Percentiles rank a stretch among this genome's conserved stretches.
phyloP scores from a whole-genome alignment of 2,329 filamentous ascomycete genomes.

The Xylariaceae sp. region DNA sequence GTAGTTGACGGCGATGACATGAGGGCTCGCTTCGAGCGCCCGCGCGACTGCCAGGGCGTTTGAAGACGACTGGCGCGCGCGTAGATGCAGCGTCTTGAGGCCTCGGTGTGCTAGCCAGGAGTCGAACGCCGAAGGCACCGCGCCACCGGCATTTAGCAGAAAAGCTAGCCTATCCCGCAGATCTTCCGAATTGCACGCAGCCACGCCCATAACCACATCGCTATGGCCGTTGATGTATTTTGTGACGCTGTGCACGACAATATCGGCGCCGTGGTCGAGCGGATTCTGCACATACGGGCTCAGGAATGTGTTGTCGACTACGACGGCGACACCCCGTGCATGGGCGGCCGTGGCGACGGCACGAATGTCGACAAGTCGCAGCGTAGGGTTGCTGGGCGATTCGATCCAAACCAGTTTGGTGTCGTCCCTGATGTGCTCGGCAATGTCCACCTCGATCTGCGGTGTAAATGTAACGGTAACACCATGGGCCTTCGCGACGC shows the following conservation, averaged over 20 bases:
- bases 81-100: slow-evolving; percentile 92
- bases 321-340: slow-evolving; percentile 82
- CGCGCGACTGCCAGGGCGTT: slow-evolving; percentile 77
- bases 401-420: slow-evolving; percentile 98
- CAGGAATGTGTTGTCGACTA: slow-evolving; percentile 99
- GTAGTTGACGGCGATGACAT: slow-evolving; percentile 91
- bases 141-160: slow-evolving; percentile 95
- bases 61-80: slow-evolving; percentile 75
- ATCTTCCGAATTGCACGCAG: slow-evolving; percentile 84
- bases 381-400: slow-evolving; percentile 88
- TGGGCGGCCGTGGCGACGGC: slow-evolving; percentile 80
- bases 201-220: slow-evolving; percentile 96
- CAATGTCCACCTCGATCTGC: slow-evolving; percentile 83
- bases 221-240: slow-evolving; percentile 99
- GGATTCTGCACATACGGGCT: slow-evolving; percentile 97
- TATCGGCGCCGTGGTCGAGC: slow-evolving; percentile 89
- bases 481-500: slow-evolving; percentile 90
- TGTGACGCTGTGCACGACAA: slow-evolving; percentile 94
- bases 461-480: slow-evolving; percentile 93
- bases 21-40: slow-evolving; percentile 71
- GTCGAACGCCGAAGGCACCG: slow-evolving; percentile 91
- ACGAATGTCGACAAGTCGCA: slow-evolving; percentile 88
- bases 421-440: slow-evolving; percentile 75
- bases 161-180: slow-evolving; percentile 76
- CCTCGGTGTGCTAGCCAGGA: slow-evolving; percentile 97